Base-by-base conservation (phyloP, 768 basidiomycete species). In the Auriscalpium vulgare region DNA sequence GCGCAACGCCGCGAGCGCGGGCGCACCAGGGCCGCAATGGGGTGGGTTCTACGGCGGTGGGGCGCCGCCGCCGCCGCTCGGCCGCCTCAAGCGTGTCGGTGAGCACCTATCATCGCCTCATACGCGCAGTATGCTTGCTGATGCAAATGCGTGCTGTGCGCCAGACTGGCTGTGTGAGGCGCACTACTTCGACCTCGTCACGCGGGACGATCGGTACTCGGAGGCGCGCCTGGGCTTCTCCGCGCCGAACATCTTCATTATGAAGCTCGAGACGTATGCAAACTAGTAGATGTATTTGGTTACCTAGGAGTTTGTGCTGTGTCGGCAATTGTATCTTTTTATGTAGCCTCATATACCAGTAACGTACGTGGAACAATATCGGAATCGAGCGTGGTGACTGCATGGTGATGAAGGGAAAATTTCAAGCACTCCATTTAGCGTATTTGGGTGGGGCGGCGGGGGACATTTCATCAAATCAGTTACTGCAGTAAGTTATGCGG, bases 81-180 rank as follows among this genome's bases (percentile, higher is more conserved):
- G 78, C 54, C 75, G 80, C 51, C 75, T 78, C 66, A 80, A 75
- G 62, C 82, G 88, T 51, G 80, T 82, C 29, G 86, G 86, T 87
- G 61, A 61, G 85, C 75, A 37, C 45, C 0, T 7, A 21, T 29
- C 29, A 29, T 5, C 29, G 29, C 29, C 29, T 29, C 29, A 7
- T 29, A 5, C 29, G 29, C 29, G 29, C n/a, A n/a, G n/a, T 29
- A 29, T 29, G 29, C 29, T 29, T 29, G 29, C 29, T 29, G 29
- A 29, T 29, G 29, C 29, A 29, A 29, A 4, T 29, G 5, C 7
- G 29, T 14, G 21, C 37, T n/a, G 16, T n/a, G 51, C 5, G 34
- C 50, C 55, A 89, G 89, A 91, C 63, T 91, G 88, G 87, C 77
- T 91, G 17, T 78, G 85, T 46, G 90, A 91, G 54, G 76, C 78